These are phyloP conservation scores for Fusarium sp. DNA, from an alignment of 2,329 filamentous ascomycete species.

Conservation along the genomic window DNA sequence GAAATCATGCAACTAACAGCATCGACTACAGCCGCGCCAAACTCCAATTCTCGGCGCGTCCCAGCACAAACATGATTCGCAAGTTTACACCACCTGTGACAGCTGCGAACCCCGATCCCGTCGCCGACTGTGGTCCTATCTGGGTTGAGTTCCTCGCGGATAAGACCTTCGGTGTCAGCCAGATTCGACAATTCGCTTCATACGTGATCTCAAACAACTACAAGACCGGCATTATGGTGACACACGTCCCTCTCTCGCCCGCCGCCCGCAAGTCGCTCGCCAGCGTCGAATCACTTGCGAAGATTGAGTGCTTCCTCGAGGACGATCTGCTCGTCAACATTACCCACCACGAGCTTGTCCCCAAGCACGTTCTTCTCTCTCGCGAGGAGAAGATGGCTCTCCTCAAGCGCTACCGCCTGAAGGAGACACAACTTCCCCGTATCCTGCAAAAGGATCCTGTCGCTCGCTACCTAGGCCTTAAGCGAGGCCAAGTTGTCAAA, in stretches of 20 bases:
- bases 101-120: slow-evolving; percentile 74
- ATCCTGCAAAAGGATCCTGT: slow-evolving; percentile 94
- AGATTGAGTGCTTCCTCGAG: slow-evolving; percentile 95
- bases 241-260: slow-evolving; percentile 82
- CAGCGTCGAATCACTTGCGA: slow-evolving; percentile 78
- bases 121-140: slow-evolving; percentile 83
- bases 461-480: slow-evolving; percentile 88
- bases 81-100: slow-evolving; percentile 83
- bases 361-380: slow-evolving; percentile 90
- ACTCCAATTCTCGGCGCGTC: slow-evolving; percentile 89
- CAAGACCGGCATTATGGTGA: slow-evolving; percentile 92
- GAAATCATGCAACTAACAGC: slow-evolving; percentile 7
- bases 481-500: slow-evolving; percentile 95
- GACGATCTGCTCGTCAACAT: slow-evolving; percentile 98
- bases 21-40: slow-evolving; percentile 73
- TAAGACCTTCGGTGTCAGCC: slow-evolving; percentile 85
- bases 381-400: slow-evolving; percentile 88
- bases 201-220: slow-evolving; percentile 83
- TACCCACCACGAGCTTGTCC: slow-evolving; percentile 95
- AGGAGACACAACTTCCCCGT: slow-evolving; percentile 95
- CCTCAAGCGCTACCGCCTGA: slow-evolving; percentile 89
- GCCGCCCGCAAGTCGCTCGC: slow-evolving; percentile 89
- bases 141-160: slow-evolving; percentile 93
- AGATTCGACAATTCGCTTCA: slow-evolving; percentile 90
- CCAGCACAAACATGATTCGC: slow-evolving; percentile 83